A percentile compares a stretch with the other conserved stretches of the same genome.
Conservation (phyloP, 2,329 filamentous ascomycete genomes). For the Phyllosticta citrichinensis region DNA sequence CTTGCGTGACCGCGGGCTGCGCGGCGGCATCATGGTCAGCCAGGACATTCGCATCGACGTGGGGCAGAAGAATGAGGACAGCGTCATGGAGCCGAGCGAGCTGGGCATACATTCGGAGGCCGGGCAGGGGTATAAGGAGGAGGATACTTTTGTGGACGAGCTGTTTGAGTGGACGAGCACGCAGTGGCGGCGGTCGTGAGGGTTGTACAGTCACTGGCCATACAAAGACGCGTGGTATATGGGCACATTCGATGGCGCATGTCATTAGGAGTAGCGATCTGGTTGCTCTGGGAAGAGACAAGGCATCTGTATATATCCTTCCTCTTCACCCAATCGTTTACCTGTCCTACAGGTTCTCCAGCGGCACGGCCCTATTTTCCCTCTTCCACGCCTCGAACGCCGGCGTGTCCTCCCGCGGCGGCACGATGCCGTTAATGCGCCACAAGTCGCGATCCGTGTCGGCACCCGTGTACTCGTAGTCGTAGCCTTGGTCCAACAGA, state of each 20-base stretch:
- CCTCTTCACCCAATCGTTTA: background rate
- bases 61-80: constrained; percentile 16
- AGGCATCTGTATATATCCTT: background rate
- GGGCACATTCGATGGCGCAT: no score
- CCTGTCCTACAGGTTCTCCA: background rate
- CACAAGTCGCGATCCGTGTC: constrained; percentile 36
- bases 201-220: no score
- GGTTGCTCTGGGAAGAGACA: background rate
- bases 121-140: constrained; percentile 27
- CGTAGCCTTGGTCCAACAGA: constrained; percentile 31
- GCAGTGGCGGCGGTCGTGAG: constrained; percentile 13
- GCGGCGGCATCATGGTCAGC: constrained; percentile 29
- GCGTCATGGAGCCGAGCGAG: constrained; percentile 21
- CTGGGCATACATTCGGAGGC: constrained; percentile 24
- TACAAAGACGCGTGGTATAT: no score
- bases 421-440: constrained; percentile 33
- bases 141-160: constrained; percentile 32
- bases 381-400: constrained; percentile 22
- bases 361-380: constrained; percentile 14
- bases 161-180: constrained; percentile 22
- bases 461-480: constrained; percentile 34
- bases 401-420: constrained; percentile 26
- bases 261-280: no score
- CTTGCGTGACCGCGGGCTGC: constrained; percentile 16
- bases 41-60: constrained; percentile 22